Base-by-base conservation (phyloP, 768 basidiomycete genomes). In the Sistotremastrum niveocremeum region DNA sequence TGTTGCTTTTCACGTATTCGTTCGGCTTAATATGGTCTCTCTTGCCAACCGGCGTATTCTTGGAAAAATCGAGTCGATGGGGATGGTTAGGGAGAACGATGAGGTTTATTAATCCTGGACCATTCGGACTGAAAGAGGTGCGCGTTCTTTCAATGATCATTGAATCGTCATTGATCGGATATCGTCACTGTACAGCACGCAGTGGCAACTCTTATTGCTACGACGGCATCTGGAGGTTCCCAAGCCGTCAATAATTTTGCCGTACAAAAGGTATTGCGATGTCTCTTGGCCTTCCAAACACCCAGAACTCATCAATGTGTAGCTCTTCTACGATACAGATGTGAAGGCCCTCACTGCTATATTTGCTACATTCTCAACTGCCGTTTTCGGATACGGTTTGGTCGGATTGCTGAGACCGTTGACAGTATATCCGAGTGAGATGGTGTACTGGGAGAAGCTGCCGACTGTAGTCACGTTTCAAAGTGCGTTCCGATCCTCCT, bases 381-480 rank as follows among this genome's bases (percentile, higher is more conserved):
- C 53, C 12, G 35, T 48, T n/a, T 51, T 35, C 39, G 76, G 76
- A 11, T 79, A 77, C 51, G 77, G 76, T 3, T 58, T 81, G 5
- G 74, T 76, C 4, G 78, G 79, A 3, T 52, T 81, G 3, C 60
- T 78, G 7, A 70, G 77, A 3, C 75, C 76, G 2, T 60, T 79
- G 20, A 74, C 72, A 0, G 74, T 78, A 5, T 76, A 77, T 54
- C 75, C 75, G 0, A 70, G 72, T n/a, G 75, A 76, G 55, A 74
- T 75, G 74, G 74, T 79, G 11, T 78, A 77, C 50, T 77, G 75
- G 75, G 45, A 49, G 38, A 75, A 72, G 54, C 57, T 79, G 20
- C 75, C 76, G 0, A 74, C 70, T 1, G 72, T 79, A n/a, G 65
- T 74, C 2, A 69, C 75, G 32, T 77, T 77, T 58, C 76, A 77